Base-by-base conservation (phyloP, 1,284 basidiomycete species). In the Blastosporella zonata region DNA sequence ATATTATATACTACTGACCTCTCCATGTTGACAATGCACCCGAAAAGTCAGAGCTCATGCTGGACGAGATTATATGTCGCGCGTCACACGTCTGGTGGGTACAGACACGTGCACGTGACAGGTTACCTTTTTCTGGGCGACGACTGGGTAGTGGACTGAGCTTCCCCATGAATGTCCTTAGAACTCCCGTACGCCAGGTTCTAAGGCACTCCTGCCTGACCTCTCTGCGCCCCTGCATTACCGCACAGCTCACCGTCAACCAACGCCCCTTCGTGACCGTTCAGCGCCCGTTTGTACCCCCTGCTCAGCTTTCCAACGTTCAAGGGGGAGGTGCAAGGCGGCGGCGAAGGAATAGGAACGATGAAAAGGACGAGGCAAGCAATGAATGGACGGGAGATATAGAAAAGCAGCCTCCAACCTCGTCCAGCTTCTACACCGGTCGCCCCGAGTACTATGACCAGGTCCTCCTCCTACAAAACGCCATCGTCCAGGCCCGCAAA, bases 371-470 rank as follows among this genome's bases (percentile, higher is more conserved):
- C 6, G 15, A 33, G 18, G 34, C 33, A 21, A 10, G 13, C 12
- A 20, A 12, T 9, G 17, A 50, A 15, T 52, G 49, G 49, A 45
- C 57, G 31, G 40, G 46, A 12, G 48, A 52, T 4, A 17, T 23
- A n/a, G 18, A n/a, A 31, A 60, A 59, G 62, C 59, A 50, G 50
- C 63, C 52, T 54, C 69, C 69, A 74, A 79, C 15, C 22, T 87
- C 90, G 1, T 78, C 89, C 13, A 82, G 82, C 43, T 95, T 93
- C 72, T 97, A 90, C 70, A 93, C 93, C n/a, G 87, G 84, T n/a
- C 82, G 86, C 38, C 74, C 89, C 0, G 72, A 74, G 27, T 93
- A 86, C 71, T 85, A 86, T 63, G 89, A 93, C 67, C 79, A 84
- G 49, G 68, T 95, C 34, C 71, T 75, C 22, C 69, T 77, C 38